These are phyloP conservation scores for Fragaria vesca DNA, from an alignment of 306 rosid species.

Conservation along the genomic window DNA sequence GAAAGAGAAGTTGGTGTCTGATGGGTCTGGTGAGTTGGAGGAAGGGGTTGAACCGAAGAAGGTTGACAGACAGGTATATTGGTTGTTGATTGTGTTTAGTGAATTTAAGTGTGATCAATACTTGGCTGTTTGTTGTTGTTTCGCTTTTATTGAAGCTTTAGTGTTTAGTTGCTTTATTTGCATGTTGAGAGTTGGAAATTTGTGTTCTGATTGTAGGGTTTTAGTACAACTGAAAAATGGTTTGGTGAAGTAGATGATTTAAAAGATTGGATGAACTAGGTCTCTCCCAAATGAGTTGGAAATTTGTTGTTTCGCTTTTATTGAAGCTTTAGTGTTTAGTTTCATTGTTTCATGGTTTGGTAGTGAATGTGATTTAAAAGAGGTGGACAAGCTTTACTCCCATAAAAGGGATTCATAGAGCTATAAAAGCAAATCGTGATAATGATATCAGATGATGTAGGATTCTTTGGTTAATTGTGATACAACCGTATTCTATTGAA, in stretches of 20 bases:
- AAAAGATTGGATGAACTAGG: not conserved
- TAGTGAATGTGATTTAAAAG: not conserved
- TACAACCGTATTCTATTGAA: not conserved
- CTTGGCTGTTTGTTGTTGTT: slow-evolving; percentile 1
- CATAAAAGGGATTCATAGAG: not conserved
- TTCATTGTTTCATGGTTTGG: no score
- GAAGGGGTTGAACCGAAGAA: slow-evolving; percentile 46
- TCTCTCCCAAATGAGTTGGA: no score
- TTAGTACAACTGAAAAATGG: not conserved
- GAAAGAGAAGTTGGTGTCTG: slow-evolving; percentile 24
- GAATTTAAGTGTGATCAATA: not conserved
- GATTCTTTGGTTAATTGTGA: not conserved
- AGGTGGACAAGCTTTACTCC: not conserved
- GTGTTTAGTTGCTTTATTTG: not conserved
- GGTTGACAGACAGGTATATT: slow-evolving; percentile 74
- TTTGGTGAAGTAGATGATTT: not conserved
- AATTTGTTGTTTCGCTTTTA: no score
- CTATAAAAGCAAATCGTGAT: not conserved
- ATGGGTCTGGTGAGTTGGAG: slow-evolving; percentile 27
- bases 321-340: no score
- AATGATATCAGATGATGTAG: not conserved
- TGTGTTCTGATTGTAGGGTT: not conserved
- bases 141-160: not conserved
- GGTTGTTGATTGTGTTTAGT: slow-evolving; percentile 4
- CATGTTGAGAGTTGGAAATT: not conserved